Percentiles rank a stretch among this genome's conserved stretches.
Conservation (phyloP, 2,329 filamentous ascomycete species). For the Diaporthe sp. region DNA sequence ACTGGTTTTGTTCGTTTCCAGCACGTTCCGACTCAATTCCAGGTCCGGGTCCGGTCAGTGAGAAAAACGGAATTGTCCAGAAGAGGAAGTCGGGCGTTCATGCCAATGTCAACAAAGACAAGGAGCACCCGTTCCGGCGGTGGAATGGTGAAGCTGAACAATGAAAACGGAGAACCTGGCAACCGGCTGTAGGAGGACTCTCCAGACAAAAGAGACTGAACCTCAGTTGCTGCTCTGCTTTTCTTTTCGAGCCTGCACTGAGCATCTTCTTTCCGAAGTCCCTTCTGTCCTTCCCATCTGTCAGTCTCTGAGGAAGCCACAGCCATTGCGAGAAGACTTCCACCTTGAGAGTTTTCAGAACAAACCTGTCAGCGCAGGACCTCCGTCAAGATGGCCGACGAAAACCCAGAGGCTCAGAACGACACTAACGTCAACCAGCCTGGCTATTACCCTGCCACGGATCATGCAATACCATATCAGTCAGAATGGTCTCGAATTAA, state of each 20-base stretch:
- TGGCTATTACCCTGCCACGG: slow-evolving; percentile 54
- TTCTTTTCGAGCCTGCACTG: background rate
- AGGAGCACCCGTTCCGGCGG: slow-evolving; percentile 31
- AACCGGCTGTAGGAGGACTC: background rate
- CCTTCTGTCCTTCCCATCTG: background rate
- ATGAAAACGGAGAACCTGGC: slow-evolving; percentile 24
- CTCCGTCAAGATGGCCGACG: slow-evolving; percentile 35
- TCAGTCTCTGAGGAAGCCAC: background rate
- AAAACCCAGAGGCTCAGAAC: slow-evolving; percentile 42
- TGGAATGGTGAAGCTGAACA: slow-evolving; percentile 15
- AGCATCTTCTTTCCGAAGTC: background rate
- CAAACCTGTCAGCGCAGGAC: background rate
- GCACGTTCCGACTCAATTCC: background rate
- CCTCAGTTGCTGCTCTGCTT: background rate
- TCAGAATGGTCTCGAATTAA: slow-evolving; percentile 54
- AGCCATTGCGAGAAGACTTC: background rate
- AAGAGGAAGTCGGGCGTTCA: slow-evolving; percentile 15
- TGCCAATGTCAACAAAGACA: slow-evolving; percentile 30
- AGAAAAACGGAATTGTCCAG: background rate
- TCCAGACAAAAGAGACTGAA: slow-evolving; percentile 31
- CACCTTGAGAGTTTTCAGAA: background rate
- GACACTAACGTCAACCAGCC: slow-evolving; percentile 45
- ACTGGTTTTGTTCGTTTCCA: background rate
- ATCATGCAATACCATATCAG: slow-evolving; percentile 56
- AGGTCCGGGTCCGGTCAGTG: slow-evolving; percentile 12